Evolutionary conservation across 208 protist genomes (phyloP), one percentile per base, ranked within the genome.

Genomic region (Paratrypanosoma confusum): DNA sequence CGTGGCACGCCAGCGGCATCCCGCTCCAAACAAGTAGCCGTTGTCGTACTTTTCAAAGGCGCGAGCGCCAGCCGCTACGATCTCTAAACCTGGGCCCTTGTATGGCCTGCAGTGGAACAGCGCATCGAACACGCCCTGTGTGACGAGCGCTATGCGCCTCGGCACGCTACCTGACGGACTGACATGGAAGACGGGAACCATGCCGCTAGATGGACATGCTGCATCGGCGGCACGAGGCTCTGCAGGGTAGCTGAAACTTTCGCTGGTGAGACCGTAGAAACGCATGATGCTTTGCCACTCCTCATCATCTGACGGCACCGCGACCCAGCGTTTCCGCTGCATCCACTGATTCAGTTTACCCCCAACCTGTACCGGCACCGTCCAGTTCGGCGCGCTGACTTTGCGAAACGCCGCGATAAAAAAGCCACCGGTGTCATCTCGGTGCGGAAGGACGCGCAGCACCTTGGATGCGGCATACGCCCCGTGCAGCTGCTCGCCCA

Each of bases 11-110:
- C 85, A 93, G 34, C 81, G 80, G 55, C 85, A 93, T 24, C 11
- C 36, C 3, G 81, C 78, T 27, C 65, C 39, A 5, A 64, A 4
- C 20, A 93, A 65, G 46, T 75, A 93, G 28, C 59, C 80, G 16
- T 57, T 65, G 50, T 90, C 79, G 50, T 90, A 90, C 37, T 60
- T 60, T 61, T 93, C 81, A 50, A 93, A 90, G 34, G 73, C 78
- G 39, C 81, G 74, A 39, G 74, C 64, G 27, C 85, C 85, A 14
- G 73, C 70, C 5, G 77, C 71, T 29, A 93, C 72, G 36, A 93
- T 57, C 60, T 93, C 81, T n/a, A 93, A 74, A 6, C 85, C 85
- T 24, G 85, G 85, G 3, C 85, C 85, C 50, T 93, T 93, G 69
- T 83, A 93, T 3, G 79, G 81, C 6, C 60, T 59, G 1, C 70